phyloP scores from a whole-genome alignment of 768 basidiomycete species.

The Neoboletus subvelutipes region DNA sequence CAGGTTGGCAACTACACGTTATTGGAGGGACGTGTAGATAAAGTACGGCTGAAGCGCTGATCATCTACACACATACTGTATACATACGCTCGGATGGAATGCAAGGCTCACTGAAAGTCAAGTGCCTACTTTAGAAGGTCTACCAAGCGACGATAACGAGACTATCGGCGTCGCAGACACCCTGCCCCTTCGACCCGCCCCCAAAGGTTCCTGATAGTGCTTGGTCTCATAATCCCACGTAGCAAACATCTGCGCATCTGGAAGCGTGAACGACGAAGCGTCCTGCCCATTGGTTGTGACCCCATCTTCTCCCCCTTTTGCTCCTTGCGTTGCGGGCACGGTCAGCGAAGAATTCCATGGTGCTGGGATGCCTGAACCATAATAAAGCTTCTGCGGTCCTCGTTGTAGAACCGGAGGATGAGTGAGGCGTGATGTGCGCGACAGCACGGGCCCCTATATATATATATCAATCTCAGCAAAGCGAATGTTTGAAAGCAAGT shows the following conservation, averaged over 20 bases:
- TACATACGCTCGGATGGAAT: neutral
- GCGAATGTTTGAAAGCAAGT: neutral
- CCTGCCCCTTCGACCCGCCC: constrained; percentile 31
- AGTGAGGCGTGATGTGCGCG: constrained; percentile 59
- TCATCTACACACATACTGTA: neutral
- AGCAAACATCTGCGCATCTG: constrained; percentile 49
- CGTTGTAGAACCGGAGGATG: constrained; percentile 67
- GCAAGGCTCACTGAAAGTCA: constrained; percentile 2
- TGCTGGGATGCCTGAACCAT: constrained; percentile 41
- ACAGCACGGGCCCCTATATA: constrained; percentile 51
- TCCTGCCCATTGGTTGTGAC: constrained; percentile 23
- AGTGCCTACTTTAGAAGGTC: constrained; percentile 24
- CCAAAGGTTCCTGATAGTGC: constrained; percentile 39
- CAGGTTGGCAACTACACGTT: too few relatives aligned
- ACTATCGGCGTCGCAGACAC: constrained; percentile 13
- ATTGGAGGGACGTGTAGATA: too few relatives aligned
- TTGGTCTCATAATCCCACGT: constrained; percentile 52
- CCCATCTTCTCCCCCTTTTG: constrained; percentile 28
- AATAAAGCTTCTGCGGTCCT: constrained; percentile 38
- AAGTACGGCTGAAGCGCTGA: too few relatives aligned
- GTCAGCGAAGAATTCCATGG: constrained; percentile 44
- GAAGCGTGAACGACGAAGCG: constrained; percentile 34
- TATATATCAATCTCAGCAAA: constrained; percentile 1
- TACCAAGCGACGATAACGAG: constrained; percentile 20
- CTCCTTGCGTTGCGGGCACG: constrained; percentile 13